Conservation (phyloP, 441 rosid genomes). For the Brassica balearica region DNA sequence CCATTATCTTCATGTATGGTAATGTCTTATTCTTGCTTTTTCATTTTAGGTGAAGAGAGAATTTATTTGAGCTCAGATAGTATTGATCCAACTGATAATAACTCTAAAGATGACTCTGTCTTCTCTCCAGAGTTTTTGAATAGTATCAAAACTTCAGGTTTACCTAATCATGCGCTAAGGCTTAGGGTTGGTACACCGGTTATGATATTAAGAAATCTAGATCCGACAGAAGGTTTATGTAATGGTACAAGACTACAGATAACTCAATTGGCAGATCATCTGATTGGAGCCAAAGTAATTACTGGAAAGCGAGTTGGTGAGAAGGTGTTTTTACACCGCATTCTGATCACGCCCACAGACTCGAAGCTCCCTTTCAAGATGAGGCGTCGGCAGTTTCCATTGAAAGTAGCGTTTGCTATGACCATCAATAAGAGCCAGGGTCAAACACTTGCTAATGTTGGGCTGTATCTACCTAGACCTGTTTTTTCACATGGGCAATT, state of each 20-base stretch:
- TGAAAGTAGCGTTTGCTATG: neutral
- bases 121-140: neutral
- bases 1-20: too few species aligned
- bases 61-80: neutral
- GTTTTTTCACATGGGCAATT: slow-evolving; percentile 7
- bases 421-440: slow-evolving; percentile 6
- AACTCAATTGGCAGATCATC: neutral
- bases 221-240: neutral
- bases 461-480: neutral
- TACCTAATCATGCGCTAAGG: neutral
- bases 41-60: neutral
- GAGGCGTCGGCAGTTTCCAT: neutral
- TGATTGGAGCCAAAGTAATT: neutral
- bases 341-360: neutral
- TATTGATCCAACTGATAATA: neutral
- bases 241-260: neutral
- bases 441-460: neutral
- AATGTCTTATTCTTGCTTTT: neutral
- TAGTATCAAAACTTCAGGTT: neutral
- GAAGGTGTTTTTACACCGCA: neutral
- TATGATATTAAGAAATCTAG: neutral
- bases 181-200: neutral
- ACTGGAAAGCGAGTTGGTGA: neutral
- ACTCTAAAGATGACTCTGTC: neutral
- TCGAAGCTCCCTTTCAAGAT: neutral